These are phyloP conservation scores for Pichia sp. DNA, from an alignment of 1,139 yeast species.

Conservation along the genomic window DNA sequence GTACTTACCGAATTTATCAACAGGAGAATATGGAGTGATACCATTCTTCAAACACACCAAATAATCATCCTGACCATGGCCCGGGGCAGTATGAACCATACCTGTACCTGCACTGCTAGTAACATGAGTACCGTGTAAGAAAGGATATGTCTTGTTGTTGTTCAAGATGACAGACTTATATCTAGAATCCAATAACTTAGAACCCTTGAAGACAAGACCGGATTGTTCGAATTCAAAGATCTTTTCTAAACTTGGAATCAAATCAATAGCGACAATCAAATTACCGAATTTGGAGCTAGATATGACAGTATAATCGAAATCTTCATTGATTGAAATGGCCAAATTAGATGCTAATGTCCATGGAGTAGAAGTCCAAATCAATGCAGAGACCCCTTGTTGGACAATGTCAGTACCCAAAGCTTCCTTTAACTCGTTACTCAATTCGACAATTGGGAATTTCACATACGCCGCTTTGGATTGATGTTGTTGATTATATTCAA, in stretches of 20 bases:
- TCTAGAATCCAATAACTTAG: constrained; percentile 39
- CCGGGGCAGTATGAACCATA: constrained; percentile 95
- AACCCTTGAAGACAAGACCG: constrained; percentile 40
- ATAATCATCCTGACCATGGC: constrained; percentile 96
- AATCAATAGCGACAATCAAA: constrained; percentile 49
- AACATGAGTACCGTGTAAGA: constrained; percentile 82
- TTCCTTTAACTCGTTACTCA: constrained; percentile 6
- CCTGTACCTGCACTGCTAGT: constrained; percentile 88
- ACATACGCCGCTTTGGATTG: constrained; percentile 69
- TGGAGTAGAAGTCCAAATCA: constrained; percentile 98
- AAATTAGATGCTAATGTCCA: constrained; percentile 93
- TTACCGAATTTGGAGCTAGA: constrained; percentile 39
- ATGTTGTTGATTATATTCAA: constrained; percentile 79
- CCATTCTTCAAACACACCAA: constrained; percentile 58
- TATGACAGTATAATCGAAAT: constrained; percentile 56
- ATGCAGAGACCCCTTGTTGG: constrained; percentile 24
- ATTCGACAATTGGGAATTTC: constrained; percentile 50
- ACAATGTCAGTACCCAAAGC: constrained; percentile 1
- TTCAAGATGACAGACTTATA: constrained; percentile 57
- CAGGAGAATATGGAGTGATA: constrained; percentile 69
- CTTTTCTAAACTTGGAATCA: constrained; percentile 32
- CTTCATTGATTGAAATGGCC: constrained; percentile 73
- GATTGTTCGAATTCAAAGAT: constrained; percentile 20
- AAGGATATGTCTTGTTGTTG: constrained; percentile 42
- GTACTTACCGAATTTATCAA: constrained; percentile 72